A percentile compares a stretch with the other conserved stretches of the same genome.
Conservation (phyloP, 2,329 filamentous ascomycete species). For the Thielaviopsis musarum region DNA sequence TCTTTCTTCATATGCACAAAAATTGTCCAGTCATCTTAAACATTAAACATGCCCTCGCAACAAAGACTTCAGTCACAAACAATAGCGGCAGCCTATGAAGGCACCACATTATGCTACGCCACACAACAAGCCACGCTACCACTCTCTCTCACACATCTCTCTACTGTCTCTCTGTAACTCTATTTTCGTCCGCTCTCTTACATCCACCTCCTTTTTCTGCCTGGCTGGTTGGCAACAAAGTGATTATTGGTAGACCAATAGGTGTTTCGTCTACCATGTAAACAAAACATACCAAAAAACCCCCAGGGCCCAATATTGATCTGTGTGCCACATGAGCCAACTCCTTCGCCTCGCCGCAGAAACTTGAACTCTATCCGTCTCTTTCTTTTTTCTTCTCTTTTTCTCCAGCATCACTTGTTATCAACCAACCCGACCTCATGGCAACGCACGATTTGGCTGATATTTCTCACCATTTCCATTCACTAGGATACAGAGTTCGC, state of each 20-base stretch:
- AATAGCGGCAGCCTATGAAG: background rate
- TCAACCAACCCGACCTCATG: too few relatives aligned
- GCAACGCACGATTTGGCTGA: too few relatives aligned
- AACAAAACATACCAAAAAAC: conserved; percentile 5
- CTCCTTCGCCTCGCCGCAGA: too few relatives aligned
- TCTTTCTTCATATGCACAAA: background rate
- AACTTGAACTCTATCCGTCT: too few relatives aligned
- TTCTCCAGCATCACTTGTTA: too few relatives aligned
- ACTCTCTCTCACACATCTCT: too few relatives aligned
- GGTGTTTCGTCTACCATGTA: conserved; percentile 12
- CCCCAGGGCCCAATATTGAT: background rate
- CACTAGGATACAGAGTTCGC: too few relatives aligned
- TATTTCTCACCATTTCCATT: too few relatives aligned
- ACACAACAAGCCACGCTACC: too few relatives aligned
- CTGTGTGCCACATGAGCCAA: background rate
- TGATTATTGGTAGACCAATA: background rate
- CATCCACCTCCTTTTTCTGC: background rate
- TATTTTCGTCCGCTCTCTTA: background rate
- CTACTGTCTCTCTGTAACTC: background rate
- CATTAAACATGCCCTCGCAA: background rate
- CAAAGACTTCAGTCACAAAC: background rate
- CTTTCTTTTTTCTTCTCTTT: too few relatives aligned
- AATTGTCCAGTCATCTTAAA: background rate
- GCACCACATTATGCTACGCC: background rate
- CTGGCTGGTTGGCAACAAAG: background rate